Conservation (phyloP, 208 protist genomes). For the Wallacemonas sp. region DNA sequence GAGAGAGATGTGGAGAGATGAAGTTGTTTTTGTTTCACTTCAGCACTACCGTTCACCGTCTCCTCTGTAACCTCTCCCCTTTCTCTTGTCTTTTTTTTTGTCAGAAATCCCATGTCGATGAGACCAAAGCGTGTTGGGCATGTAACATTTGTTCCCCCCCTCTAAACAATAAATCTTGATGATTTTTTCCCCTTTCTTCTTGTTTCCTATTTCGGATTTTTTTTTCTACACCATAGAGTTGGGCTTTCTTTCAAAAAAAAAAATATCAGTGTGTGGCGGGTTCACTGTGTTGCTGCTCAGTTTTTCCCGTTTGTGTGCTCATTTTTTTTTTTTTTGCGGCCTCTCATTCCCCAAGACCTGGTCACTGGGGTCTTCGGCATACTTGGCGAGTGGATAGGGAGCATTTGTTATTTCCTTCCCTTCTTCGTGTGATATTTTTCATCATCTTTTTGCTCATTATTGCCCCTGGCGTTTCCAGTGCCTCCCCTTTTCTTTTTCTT, state of each 20-base stretch:
- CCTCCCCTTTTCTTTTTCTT: too few relatives aligned
- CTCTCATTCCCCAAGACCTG: constrained; percentile 15
- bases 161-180: neutral
- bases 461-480: too few relatives aligned
- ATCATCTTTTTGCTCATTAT: too few relatives aligned
- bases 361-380: neutral
- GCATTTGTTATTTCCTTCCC: too few relatives aligned
- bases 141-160: neutral
- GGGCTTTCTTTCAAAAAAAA: constrained; percentile 5
- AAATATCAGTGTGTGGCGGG: neutral
- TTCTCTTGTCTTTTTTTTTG: neutral
- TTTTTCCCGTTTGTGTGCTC: constrained; percentile 1
- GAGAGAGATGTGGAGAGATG: too few relatives aligned
- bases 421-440: too few relatives aligned
- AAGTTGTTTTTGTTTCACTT: too few relatives aligned
- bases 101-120: too few relatives aligned
- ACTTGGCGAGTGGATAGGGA: too few relatives aligned
- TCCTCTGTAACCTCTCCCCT: neutral
- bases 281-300: too few relatives aligned
- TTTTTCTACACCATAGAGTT: neutral
- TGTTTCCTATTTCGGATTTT: neutral
- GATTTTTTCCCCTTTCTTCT: neutral
- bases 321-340: constrained; percentile 18
- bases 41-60: too few relatives aligned
- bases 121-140: too few relatives aligned